Evolutionary conservation across 805 yeast genomes (phyloP).

Genomic region (Suhomyces sp.): DNA sequence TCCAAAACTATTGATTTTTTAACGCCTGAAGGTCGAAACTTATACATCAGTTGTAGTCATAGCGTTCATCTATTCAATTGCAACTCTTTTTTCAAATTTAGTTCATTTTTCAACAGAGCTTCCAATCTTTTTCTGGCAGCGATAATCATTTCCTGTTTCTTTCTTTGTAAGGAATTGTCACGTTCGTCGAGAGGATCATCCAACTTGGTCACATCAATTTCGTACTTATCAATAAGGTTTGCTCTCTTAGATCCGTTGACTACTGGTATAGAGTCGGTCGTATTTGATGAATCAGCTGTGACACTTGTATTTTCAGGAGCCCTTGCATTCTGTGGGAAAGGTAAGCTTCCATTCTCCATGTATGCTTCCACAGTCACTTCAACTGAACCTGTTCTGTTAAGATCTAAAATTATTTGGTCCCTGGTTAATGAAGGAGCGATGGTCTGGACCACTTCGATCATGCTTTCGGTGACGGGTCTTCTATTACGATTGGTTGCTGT

Average conservation of each 20-base stretch:
- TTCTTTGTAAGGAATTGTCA: conserved; percentile 16
- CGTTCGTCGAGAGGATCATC: conserved; percentile 11
- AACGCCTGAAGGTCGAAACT: too few species aligned
- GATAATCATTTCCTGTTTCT: conserved; percentile 42
- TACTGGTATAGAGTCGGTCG: conserved; percentile 2
- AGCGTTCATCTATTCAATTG: too few species aligned
- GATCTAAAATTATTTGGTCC: conserved; percentile 71
- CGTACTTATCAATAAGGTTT: conserved; percentile 43
- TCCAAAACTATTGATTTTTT: too few species aligned
- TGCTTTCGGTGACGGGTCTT: conserved; percentile 58
- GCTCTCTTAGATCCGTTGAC: conserved; percentile 6
- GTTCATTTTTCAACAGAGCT: conserved; percentile 30
- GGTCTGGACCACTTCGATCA: conserved; percentile 84
- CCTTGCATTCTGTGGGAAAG: conserved; percentile 48
- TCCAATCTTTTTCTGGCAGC: conserved; percentile 50
- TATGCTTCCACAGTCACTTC: conserved; percentile 75
- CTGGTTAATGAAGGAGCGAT: conserved; percentile 71
- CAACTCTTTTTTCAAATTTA: conserved; percentile 11
- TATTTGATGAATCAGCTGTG: too few species aligned
- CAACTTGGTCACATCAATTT: conserved; percentile 26
- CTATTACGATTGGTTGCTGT: conserved; percentile 20
- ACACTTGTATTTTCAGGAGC: conserved; percentile 3
- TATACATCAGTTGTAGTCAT: too few species aligned
- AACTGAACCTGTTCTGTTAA: conserved; percentile 76
- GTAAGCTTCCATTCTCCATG: conserved; percentile 59